These are phyloP conservation scores for Trypanosoma lewisi DNA, from an alignment of 208 protist species.

Conservation along the genomic window DNA sequence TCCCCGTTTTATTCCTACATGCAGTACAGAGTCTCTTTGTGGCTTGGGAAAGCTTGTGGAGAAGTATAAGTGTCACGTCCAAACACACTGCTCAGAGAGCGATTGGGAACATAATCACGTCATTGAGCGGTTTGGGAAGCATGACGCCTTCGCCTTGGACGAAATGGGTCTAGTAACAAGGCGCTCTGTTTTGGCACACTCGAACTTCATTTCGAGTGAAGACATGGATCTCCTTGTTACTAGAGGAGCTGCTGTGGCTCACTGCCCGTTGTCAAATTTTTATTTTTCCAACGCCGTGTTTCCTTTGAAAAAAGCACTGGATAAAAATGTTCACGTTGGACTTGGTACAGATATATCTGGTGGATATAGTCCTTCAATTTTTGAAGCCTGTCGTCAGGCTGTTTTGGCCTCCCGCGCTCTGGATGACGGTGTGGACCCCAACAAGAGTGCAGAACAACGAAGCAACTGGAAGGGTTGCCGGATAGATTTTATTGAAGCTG, in stretches of 20 bases:
- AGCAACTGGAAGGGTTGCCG: constrained; percentile 26
- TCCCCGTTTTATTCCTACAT: constrained; percentile 94
- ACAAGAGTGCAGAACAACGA: constrained; percentile 24
- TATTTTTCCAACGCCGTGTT: constrained; percentile 83
- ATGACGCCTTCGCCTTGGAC: constrained; percentile 86
- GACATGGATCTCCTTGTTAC: constrained; percentile 77
- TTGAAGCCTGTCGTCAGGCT: constrained; percentile 79
- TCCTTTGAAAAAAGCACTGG: constrained; percentile 52
- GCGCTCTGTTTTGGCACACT: constrained; percentile 88
- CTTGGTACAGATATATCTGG: constrained; percentile 95
- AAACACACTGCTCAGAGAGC: constrained; percentile 79
- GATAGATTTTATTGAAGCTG: constrained; percentile 62
- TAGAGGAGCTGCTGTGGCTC: constrained; percentile 67
- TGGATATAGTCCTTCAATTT: constrained; percentile 82
- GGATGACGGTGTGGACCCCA: constrained; percentile 53
- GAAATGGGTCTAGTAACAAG: constrained; percentile 77
- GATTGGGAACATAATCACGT: constrained; percentile 92
- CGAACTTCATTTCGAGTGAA: constrained; percentile 74
- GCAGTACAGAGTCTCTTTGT: constrained; percentile 73
- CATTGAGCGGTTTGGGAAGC: constrained; percentile 75
- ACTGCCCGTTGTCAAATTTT: constrained; percentile 94
- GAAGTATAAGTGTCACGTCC: constrained; percentile 73
- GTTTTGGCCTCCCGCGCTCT: constrained; percentile 61
- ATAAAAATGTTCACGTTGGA: constrained; percentile 79
- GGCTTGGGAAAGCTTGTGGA: constrained; percentile 71